Conservation (phyloP, 139 green algal genomes). For the Volvox reticuliferus region DNA sequence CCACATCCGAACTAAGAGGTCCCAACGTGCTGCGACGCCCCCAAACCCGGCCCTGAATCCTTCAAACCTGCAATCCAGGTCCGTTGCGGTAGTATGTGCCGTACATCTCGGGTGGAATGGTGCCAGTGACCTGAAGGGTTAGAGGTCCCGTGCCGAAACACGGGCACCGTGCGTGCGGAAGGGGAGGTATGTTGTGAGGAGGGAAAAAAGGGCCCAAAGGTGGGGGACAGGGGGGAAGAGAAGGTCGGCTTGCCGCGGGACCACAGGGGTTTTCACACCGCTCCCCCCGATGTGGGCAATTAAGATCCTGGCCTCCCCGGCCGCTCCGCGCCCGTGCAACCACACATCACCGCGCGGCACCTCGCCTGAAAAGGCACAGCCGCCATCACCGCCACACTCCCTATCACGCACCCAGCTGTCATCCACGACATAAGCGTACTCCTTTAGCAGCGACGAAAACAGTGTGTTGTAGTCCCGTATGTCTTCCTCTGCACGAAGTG, state of each 20-base stretch:
- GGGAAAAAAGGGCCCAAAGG: neutral
- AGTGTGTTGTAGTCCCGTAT: conserved; percentile 23
- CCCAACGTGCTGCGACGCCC: too few species aligned
- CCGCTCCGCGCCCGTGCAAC: too few species aligned
- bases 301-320: too few species aligned
- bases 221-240: too few species aligned
- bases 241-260: too few species aligned
- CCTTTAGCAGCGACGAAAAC: conserved; percentile 58
- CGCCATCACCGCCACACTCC: too few species aligned
- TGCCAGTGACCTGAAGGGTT: conserved; percentile 60
- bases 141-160: neutral
- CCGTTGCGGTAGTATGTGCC: conserved; percentile 74
- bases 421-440: conserved; percentile 68
- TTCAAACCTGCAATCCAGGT: conserved; percentile 56
- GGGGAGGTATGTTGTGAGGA: neutral
- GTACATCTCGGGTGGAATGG: conserved; percentile 62
- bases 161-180: too few species aligned
- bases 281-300: too few species aligned
- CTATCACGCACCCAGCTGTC: conserved; percentile 56
- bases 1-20: too few species aligned
- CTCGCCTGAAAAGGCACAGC: too few species aligned
- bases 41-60: neutral
- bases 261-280: too few species aligned
- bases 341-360: too few species aligned
- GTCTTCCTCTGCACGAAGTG: conserved; percentile 12